These are phyloP conservation scores for Geotrichum carabidarum DNA, from an alignment of 1,139 yeast species.

Conservation along the genomic window DNA sequence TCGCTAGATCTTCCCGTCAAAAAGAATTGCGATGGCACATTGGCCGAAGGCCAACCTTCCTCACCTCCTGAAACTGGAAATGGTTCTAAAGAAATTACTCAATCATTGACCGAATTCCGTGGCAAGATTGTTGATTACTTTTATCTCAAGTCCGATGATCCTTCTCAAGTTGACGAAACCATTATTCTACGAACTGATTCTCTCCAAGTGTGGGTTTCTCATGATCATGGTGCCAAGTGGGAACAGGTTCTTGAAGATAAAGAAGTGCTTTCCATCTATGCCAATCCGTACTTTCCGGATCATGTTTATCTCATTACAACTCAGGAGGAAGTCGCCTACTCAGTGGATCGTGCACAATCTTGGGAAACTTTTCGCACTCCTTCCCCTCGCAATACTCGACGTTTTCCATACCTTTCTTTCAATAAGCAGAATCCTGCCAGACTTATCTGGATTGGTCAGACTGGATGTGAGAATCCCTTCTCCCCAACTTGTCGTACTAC, in stretches of 20 bases:
- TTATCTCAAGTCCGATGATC: conserved; percentile 46
- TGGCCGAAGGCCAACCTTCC: conserved; percentile 19
- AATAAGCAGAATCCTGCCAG: conserved; percentile 52
- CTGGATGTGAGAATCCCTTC: conserved; percentile 48
- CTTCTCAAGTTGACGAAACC: conserved; percentile 56
- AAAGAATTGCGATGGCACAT: conserved; percentile 22
- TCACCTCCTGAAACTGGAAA: conserved; percentile 27
- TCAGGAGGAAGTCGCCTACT: conserved; percentile 45
- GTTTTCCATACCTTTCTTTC: conserved; percentile 48
- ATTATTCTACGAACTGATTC: conserved; percentile 56
- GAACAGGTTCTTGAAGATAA: conserved; percentile 46
- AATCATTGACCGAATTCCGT: conserved; percentile 30
- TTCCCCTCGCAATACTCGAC: conserved; percentile 37
- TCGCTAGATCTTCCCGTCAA: conserved; percentile 25
- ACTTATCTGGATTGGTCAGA: conserved; percentile 66
- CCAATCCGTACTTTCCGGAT: conserved; percentile 61
- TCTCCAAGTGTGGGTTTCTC: conserved; percentile 57
- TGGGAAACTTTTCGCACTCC: conserved; percentile 53
- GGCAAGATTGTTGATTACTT: conserved; percentile 51
- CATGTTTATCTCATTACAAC: conserved; percentile 58
- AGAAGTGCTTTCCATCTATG: conserved; percentile 49
- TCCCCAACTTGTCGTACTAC: conserved; percentile 48
- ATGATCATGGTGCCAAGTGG: conserved; percentile 70
- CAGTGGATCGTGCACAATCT: conserved; percentile 62
- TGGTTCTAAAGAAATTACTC: conserved; percentile 25